Evolutionary conservation across 73 alveolate species (phyloP), one percentile per base, ranked within the genome.

Genomic region (Blepharisma japonicum): DNA sequence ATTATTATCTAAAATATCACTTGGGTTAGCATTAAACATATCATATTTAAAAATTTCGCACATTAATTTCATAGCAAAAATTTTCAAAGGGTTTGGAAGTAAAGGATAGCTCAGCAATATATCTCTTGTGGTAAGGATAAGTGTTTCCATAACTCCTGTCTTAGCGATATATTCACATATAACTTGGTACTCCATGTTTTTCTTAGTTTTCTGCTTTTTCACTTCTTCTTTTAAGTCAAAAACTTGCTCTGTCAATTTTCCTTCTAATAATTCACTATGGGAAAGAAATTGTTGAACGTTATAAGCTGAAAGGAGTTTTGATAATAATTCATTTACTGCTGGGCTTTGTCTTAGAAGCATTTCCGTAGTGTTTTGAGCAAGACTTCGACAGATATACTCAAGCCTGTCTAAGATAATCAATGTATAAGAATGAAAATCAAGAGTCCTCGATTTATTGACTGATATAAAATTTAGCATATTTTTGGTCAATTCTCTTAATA

Each of bases 31-130:
- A 8, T 61, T 14, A 25, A 61, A 61, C 74, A 61, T 61, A 25
- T 61, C 74, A 2, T 25, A 9, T 61, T 25, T 14, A 5, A 61
- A 61, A 1, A 61, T n/a, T 39, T n/a, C 39, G 47, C 14, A 20
- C 14, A 61, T n/a, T n/a, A 61, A 20, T 5, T 61, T 61, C 39
- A 20, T 9, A 2, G 74, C 74, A 25, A 18, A 61, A 61, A 61
- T 61, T 61, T 61, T 61, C 23, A 61, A 61, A 5, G 74, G 74
- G 74, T 61, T 61, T 18, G 74, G 74, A 0, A 61, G 18, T 61
- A 61, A 25, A 20, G 74, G 74, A 5, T 61, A 61, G 23, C 74
- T 61, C 46, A 61, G 46, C 18, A 61, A n/a, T 25, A 61, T 8
- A 25, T 61, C 74, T 11, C 74, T 14, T 20, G 74, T 61, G 2